phyloP scores from a whole-genome alignment of 192 early-diverging fungal species.

The Paraglomus brasilianum region DNA sequence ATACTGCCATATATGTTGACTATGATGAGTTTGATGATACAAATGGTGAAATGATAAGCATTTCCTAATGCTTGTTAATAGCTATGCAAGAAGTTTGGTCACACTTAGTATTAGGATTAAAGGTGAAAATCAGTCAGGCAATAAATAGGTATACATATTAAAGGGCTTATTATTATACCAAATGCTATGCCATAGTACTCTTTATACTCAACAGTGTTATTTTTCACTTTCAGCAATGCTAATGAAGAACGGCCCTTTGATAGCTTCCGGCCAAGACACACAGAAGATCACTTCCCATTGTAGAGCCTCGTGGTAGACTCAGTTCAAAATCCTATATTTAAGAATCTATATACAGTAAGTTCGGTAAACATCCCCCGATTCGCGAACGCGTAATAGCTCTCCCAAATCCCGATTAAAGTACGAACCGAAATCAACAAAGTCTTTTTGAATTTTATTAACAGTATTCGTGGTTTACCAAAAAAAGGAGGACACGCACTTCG shows the following conservation, averaged over 20 bases:
- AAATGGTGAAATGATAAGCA: too few species aligned
- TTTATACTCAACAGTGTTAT: background rate
- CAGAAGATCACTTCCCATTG: slow-evolving; percentile 42
- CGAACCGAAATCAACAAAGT: too few species aligned
- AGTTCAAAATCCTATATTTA: slow-evolving; percentile 74
- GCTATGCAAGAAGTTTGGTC: slow-evolving; percentile 38
- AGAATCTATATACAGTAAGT: slow-evolving; percentile 80
- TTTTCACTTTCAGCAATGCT: background rate
- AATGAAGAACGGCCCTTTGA: background rate
- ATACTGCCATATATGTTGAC: background rate
- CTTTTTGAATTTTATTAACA: too few species aligned
- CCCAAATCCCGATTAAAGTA: too few species aligned
- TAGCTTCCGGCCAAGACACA: slow-evolving; percentile 20
- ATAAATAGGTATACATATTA: slow-evolving; percentile 18
- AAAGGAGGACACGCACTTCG: too few species aligned
- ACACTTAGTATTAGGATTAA: slow-evolving; percentile 32
- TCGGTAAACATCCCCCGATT: too few species aligned
- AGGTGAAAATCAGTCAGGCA: slow-evolving; percentile 38
- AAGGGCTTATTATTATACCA: too few species aligned
- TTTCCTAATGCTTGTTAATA: slow-evolving; percentile 35
- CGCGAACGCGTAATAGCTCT: too few species aligned
- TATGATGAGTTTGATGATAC: too few species aligned
- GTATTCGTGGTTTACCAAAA: too few species aligned
- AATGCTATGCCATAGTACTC: too few species aligned
- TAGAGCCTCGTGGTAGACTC: slow-evolving; percentile 60